Evolutionary conservation across 2,329 filamentous ascomycete species (phyloP), one percentile per base, ranked within the genome.

Genomic region (Aspergillus cejpii): DNA sequence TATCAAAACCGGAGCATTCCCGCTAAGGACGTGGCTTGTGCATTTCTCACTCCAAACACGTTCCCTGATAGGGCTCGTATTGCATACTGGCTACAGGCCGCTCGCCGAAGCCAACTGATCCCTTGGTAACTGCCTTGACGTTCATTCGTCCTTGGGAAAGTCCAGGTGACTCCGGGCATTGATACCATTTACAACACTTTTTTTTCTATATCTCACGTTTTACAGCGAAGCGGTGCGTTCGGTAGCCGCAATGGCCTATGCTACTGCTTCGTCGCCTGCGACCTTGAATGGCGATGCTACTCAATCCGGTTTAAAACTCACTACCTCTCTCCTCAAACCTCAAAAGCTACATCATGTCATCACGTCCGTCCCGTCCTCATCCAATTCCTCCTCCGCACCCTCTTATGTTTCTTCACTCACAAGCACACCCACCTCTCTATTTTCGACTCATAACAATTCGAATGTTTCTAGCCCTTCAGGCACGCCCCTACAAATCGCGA

Each of bases 121-220:
- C 50, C 57, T 59, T 58, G 55, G 55, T 55, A 48, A 45, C 53
- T 48, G 50, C 51, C 51, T 56, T 56, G 49, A 47, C 58, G 54
- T 53, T 56, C 49, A 61, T 60, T 66, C 56, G 59, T 55, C 56
- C 56, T 59, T 58, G 46, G 48, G 50, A 53, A 56, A 59, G 63
- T 68, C 63, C 64, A 65, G 64, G 65, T 67, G 65, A 68, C 63
- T 67, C 56, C 23, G 48, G 47, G 56, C 47, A 52, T 60, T 64
- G 56, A 55, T 56, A 58, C 60, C 54, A 51, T 59, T 60, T 53
- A 60, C 58, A 43, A 54, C 53, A 53, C 47, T 49, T 48, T 53
- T 44, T 49, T 48, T 53, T 44, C 45, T 39, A 39, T 20, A 45
- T 58, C 54, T 52, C 52, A 52, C 52, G 47, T 51, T 52, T 57